Evolutionary conservation across 495 filamentous ascomycete genomes (phyloP).

Genomic region (Neurospora tetraspora): DNA sequence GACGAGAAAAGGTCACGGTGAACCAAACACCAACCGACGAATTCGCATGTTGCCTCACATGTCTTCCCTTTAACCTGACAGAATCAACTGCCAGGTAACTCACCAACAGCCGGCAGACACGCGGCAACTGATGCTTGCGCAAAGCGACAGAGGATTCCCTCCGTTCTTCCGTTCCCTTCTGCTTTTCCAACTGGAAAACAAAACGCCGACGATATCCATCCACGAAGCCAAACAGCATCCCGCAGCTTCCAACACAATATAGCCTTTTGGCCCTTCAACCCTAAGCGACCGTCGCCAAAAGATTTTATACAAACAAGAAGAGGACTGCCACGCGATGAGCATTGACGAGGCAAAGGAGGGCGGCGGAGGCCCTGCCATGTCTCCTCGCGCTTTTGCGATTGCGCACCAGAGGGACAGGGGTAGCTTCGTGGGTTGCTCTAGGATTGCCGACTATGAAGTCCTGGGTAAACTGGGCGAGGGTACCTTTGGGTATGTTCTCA

Average conservation of each 20-base stretch:
- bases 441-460: conserved; percentile 79
- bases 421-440: conserved; percentile 75
- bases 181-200: background rate
- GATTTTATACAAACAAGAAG: background rate
- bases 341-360: conserved; percentile 7
- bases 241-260: background rate
- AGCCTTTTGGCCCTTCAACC: background rate
- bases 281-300: background rate
- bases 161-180: background rate
- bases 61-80: background rate
- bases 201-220: background rate
- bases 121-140: background rate
- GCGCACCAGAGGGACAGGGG: conserved; percentile 34
- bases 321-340: conserved; percentile 15
- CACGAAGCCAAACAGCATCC: background rate
- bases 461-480: conserved; percentile 91
- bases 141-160: background rate
- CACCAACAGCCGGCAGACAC: background rate
- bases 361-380: conserved; percentile 12
- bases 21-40: background rate
- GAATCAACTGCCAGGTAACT: background rate
- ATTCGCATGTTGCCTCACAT: background rate
- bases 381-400: conserved; percentile 35
- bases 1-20: background rate
- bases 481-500: conserved; percentile 72